These are phyloP conservation scores for Diatrype stigma DNA, from an alignment of 2,329 filamentous ascomycete genomes.

Conservation along the genomic window DNA sequence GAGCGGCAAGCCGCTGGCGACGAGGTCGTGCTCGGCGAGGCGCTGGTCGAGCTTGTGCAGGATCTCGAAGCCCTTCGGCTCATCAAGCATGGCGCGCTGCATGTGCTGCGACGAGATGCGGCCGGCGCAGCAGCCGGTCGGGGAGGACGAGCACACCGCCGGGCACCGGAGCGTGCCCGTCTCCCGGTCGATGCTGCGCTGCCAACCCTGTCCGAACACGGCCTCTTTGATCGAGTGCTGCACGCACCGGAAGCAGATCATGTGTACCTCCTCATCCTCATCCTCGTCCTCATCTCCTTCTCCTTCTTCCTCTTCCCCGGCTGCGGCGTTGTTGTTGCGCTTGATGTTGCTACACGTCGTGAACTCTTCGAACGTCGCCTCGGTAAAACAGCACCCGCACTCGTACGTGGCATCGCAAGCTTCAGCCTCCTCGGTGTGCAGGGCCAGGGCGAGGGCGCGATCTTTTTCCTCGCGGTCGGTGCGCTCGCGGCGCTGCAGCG, in stretches of 20 bases:
- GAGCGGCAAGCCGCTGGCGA: slow-evolving; percentile 69
- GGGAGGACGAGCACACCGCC: slow-evolving; percentile 67
- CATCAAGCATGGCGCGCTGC: slow-evolving; percentile 65
- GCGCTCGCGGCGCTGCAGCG: slow-evolving; percentile 43
- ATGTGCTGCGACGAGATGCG: slow-evolving; percentile 67
- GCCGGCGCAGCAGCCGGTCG: slow-evolving; percentile 68
- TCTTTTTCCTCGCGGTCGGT: slow-evolving; percentile 47
- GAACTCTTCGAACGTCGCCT: slow-evolving; percentile 68
- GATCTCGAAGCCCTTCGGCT: slow-evolving; percentile 66
- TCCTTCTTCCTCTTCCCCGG: background rate
- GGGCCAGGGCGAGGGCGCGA: slow-evolving; percentile 44
- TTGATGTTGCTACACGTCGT: slow-evolving; percentile 59
- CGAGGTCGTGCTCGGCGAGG: slow-evolving; percentile 69
- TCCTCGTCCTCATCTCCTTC: too few species aligned
- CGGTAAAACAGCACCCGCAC: slow-evolving; percentile 74
- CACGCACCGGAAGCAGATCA: slow-evolving; percentile 79
- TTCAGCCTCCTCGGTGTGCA: slow-evolving; percentile 59
- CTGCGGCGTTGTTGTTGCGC: slow-evolving; percentile 34
- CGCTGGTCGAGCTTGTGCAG: slow-evolving; percentile 74
- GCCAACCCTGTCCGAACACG: slow-evolving; percentile 90
- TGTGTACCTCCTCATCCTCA: slow-evolving; percentile 60
- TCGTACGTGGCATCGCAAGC: slow-evolving; percentile 56
- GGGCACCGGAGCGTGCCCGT: slow-evolving; percentile 76
- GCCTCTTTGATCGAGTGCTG: slow-evolving; percentile 79
- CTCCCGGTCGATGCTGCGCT: slow-evolving; percentile 68